Percentiles rank a stretch among this genome's conserved stretches.
These are phyloP conservation scores for Chlamydomonas eustigma DNA, from an alignment of 139 green algal genomes.

Conservation along the genomic window DNA sequence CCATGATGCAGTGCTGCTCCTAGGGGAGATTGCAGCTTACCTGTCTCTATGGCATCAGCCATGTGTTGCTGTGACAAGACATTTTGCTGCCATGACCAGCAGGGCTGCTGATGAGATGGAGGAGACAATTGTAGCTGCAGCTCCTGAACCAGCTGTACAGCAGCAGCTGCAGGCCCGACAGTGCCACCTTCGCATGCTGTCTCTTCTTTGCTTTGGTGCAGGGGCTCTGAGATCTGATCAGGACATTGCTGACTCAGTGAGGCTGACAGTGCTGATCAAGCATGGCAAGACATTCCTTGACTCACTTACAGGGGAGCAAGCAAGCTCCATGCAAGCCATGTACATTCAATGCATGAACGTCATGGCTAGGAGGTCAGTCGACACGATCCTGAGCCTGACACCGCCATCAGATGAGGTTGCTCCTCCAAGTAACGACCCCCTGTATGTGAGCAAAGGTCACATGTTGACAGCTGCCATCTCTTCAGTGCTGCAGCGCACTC, in stretches of 20 bases:
- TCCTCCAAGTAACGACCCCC: no score
- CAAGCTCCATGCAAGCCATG: slow-evolving; percentile 10
- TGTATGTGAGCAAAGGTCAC: background rate
- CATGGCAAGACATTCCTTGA: slow-evolving; percentile 31
- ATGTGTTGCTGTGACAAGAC: slow-evolving; percentile 1
- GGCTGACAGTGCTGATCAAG: slow-evolving; percentile 27
- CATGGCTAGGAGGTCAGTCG: slow-evolving; percentile 3
- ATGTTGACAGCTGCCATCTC: slow-evolving; percentile 1
- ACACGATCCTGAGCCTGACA: slow-evolving; percentile 7
- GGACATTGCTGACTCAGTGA: slow-evolving; percentile 15
- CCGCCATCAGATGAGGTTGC: no score
- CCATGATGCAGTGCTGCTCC: slow-evolving; percentile 34
- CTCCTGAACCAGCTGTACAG: background rate
- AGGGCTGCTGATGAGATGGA: slow-evolving; percentile 30
- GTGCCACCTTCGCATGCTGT: slow-evolving; percentile 3
- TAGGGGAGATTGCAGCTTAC: slow-evolving; percentile 43
- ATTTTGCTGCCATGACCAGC: slow-evolving; percentile 39
- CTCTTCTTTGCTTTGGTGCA: slow-evolving; percentile 8
- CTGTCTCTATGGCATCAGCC: slow-evolving; percentile 26
- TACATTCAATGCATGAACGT: slow-evolving; percentile 20
- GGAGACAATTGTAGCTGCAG: slow-evolving; percentile 3
- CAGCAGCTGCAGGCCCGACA: slow-evolving; percentile 22
- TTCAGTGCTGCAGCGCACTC: slow-evolving; percentile 2
- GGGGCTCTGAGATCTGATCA: background rate
- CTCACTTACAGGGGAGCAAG: background rate